These are phyloP conservation scores for Kodamaea ohmeri DNA, from an alignment of 1,139 yeast species.

Conservation along the genomic window DNA sequence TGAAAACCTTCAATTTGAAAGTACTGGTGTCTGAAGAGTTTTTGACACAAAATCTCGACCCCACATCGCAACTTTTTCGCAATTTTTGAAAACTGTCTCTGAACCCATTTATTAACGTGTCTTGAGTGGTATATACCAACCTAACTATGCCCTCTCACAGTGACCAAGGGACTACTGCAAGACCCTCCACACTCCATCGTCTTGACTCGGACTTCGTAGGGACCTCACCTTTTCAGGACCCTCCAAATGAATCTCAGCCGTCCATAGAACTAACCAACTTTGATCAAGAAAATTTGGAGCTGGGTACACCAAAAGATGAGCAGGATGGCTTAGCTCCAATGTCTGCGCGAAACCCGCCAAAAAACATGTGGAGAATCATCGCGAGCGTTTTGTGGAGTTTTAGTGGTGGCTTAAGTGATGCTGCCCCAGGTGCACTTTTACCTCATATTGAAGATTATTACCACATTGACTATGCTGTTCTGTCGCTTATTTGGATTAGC, in stretches of 20 bases:
- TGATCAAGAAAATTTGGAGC: background rate
- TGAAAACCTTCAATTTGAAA: too few species aligned
- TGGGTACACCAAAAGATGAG: background rate
- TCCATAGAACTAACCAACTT: background rate
- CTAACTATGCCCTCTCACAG: too few species aligned
- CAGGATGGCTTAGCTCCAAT: constrained; percentile 14
- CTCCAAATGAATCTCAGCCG: background rate
- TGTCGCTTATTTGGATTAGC: constrained; percentile 46
- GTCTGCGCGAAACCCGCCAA: constrained; percentile 41
- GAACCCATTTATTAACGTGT: too few species aligned
- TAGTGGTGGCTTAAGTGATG: constrained; percentile 38
- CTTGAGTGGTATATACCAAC: too few species aligned
- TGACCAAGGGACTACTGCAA: too few species aligned
- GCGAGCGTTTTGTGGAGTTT: constrained; percentile 44
- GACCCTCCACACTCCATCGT: constrained; percentile 7
- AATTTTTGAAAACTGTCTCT: too few species aligned
- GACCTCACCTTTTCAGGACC: background rate
- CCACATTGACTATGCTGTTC: constrained; percentile 35
- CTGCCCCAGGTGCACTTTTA: constrained; percentile 48
- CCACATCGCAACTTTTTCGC: too few species aligned
- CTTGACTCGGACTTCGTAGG: constrained; percentile 4
- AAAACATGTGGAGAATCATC: constrained; percentile 40
- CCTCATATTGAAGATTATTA: constrained; percentile 42
- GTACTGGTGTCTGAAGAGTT: too few species aligned
- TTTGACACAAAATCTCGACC: too few species aligned